phyloP scores from a whole-genome alignment of 768 basidiomycete species.

The Galerina sulciceps region DNA sequence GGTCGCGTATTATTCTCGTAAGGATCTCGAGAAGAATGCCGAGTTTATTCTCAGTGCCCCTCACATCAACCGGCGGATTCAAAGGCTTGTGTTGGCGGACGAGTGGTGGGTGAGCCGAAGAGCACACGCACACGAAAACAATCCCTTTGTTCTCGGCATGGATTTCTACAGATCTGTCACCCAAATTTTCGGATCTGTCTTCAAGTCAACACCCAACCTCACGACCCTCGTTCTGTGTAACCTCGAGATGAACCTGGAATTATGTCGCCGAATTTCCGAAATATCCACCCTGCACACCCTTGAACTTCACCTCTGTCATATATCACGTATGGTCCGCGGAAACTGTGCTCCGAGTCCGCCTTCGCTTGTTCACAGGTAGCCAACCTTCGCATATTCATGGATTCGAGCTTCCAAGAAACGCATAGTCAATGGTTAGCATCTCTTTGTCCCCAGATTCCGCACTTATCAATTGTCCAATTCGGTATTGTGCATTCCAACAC shows the following conservation, averaged over 20 bases:
- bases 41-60: slow-evolving; percentile 18
- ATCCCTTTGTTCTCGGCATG: slow-evolving; percentile 20
- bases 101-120: slow-evolving; percentile 27
- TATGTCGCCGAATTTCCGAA: slow-evolving; percentile 18
- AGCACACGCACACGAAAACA: slow-evolving; percentile 22
- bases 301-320: slow-evolving; percentile 21
- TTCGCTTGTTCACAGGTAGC: slow-evolving; percentile 15
- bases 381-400: slow-evolving; percentile 24
- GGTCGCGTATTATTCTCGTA: slow-evolving; percentile 16
- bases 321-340: slow-evolving; percentile 15
- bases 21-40: slow-evolving; percentile 19
- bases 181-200: slow-evolving; percentile 15
- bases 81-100: slow-evolving; percentile 21
- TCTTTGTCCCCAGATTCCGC: slow-evolving; percentile 24
- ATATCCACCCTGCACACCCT: slow-evolving; percentile 24
- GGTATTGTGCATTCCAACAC: slow-evolving; percentile 15
- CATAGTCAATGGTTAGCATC: slow-evolving; percentile 25
- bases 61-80: slow-evolving; percentile 18
- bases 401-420: slow-evolving; percentile 24
- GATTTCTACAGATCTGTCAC: slow-evolving; percentile 22
- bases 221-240: slow-evolving; percentile 22
- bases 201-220: slow-evolving; percentile 16
- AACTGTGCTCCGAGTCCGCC: slow-evolving; percentile 7
- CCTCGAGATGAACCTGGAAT: slow-evolving; percentile 18
- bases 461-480: slow-evolving; percentile 23